Conservation (phyloP, 164 flowering plant genomes). For the Liriodendron chinense region DNA sequence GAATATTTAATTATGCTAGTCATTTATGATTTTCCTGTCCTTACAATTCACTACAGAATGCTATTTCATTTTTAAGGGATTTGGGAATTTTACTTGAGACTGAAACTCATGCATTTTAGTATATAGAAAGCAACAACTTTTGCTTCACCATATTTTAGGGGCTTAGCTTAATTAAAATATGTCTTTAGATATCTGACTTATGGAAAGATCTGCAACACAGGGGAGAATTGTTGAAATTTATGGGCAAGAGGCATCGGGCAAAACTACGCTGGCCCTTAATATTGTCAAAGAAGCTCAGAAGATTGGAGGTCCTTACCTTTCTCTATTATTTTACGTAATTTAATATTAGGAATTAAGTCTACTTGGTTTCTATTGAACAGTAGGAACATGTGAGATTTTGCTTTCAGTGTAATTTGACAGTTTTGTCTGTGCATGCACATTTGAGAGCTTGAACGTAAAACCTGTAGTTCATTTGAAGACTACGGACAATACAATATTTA, state of each 20-base stretch:
- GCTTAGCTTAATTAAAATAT: background rate
- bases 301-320: conserved; percentile 59
- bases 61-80: no score
- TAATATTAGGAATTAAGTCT: background rate
- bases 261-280: conserved; percentile 86
- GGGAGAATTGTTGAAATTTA: conserved; percentile 90
- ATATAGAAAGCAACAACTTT: background rate
- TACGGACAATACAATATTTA: no score
- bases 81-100: background rate
- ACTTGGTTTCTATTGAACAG: background rate
- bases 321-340: background rate
- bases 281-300: conserved; percentile 89
- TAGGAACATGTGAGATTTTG: background rate
- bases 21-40: no score
- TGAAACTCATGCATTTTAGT: background rate
- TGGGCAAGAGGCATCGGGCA: conserved; percentile 92
- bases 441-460: no score
- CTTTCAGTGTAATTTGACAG: no score
- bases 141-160: no score
- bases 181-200: background rate
- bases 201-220: conserved; percentile 34
- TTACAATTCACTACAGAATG: no score
- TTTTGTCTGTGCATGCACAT: no score
- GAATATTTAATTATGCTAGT: no score
- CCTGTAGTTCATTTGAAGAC: no score